A percentile compares a stretch with the other conserved stretches of the same genome.
Evolutionary conservation across 2,329 filamentous ascomycete species (phyloP).

Genomic region (Ophiocordyceps robertsii): DNA sequence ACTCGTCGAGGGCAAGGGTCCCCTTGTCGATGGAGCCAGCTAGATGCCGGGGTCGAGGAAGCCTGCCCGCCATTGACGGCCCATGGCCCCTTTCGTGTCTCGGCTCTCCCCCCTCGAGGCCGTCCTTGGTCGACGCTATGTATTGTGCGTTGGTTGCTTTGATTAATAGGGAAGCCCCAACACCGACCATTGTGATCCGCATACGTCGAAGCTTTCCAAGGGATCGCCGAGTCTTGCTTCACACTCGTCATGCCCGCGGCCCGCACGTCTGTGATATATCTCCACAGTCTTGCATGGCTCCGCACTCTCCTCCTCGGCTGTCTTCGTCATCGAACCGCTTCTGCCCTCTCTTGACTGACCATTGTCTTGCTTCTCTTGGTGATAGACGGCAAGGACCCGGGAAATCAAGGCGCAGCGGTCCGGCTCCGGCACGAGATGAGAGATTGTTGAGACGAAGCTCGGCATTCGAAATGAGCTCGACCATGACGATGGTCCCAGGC

Average conservation of each 20-base stretch:
- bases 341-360: neutral
- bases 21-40: neutral
- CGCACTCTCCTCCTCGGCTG: neutral
- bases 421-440: neutral
- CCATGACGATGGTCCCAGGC: constrained; percentile 5
- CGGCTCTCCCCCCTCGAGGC: constrained; percentile 1
- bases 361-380: neutral
- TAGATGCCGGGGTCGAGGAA: neutral
- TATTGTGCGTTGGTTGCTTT: constrained; percentile 1
- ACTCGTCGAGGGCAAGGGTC: too few species aligned
- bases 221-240: neutral
- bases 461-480: constrained; percentile 7
- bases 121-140: neutral
- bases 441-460: neutral
- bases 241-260: too few species aligned
- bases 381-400: neutral
- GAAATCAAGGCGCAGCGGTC: neutral
- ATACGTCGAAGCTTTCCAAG: constrained; percentile 3
- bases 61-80: neutral
- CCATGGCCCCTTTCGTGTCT: constrained; percentile 1
- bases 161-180: constrained; percentile 3
- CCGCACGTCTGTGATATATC: too few species aligned
- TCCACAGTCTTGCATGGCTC: too few species aligned
- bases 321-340: neutral
- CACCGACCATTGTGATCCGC: neutral